A percentile compares a stretch with the other conserved stretches of the same genome.
These are phyloP conservation scores for Articulospora tetracladia DNA, from an alignment of 495 filamentous ascomycete genomes.

Conservation along the genomic window DNA sequence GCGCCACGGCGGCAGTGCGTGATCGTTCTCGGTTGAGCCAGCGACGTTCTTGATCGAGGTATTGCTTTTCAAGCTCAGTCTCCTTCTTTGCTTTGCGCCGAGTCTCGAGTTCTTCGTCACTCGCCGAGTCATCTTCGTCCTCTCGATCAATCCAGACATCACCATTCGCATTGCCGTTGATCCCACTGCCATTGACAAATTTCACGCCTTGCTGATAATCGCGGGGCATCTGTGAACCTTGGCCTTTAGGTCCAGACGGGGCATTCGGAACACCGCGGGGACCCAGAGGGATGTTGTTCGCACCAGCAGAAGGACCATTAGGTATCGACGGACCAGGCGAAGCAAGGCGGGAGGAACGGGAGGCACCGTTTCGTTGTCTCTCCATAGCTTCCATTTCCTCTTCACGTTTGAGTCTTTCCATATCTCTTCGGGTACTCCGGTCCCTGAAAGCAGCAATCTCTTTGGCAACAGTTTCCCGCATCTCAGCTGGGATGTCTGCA, in stretches of 20 bases:
- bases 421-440: slow-evolving; percentile 77
- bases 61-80: slow-evolving; percentile 74
- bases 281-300: slow-evolving; percentile 83
- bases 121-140: slow-evolving; percentile 85
- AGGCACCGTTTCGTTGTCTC: slow-evolving; percentile 63
- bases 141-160: slow-evolving; percentile 56
- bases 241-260: slow-evolving; percentile 66
- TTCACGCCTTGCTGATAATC: slow-evolving; percentile 79
- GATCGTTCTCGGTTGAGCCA: slow-evolving; percentile 88
- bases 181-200: slow-evolving; percentile 80
- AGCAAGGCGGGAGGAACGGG: slow-evolving; percentile 61
- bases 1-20: slow-evolving; percentile 75
- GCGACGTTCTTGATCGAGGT: slow-evolving; percentile 79
- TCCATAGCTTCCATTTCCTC: slow-evolving; percentile 92
- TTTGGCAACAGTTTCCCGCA: slow-evolving; percentile 92
- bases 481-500: slow-evolving; percentile 91
- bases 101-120: slow-evolving; percentile 80
- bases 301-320: slow-evolving; percentile 65
- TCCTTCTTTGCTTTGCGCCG: slow-evolving; percentile 66
- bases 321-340: slow-evolving; percentile 54
- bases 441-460: slow-evolving; percentile 95
- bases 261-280: slow-evolving; percentile 70
- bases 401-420: slow-evolving; percentile 81
- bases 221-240: slow-evolving; percentile 64
- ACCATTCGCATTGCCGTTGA: slow-evolving; percentile 52